A percentile compares a stretch with the other conserved stretches of the same genome.
phyloP scores from a whole-genome alignment of 768 basidiomycete species.

The Multifurca ochricompacta region DNA sequence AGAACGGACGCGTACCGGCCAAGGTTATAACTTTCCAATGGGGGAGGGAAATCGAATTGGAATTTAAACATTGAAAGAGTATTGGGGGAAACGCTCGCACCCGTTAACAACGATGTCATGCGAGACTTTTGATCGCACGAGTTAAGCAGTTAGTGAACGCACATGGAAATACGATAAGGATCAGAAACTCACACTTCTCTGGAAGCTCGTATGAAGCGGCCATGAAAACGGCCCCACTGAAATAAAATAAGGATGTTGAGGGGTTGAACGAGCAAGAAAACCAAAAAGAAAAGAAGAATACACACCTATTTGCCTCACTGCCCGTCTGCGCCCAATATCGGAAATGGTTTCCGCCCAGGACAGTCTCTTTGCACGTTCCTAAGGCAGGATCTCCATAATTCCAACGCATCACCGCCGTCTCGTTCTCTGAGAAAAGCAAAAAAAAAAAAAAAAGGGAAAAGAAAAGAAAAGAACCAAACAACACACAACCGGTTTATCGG shows the following conservation, averaged over 20 bases:
- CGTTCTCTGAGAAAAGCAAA: slow-evolving; percentile 45
- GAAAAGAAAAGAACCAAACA: not conserved
- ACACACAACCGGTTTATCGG: no score
- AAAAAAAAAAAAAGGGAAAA: not conserved
- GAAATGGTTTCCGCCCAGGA: slow-evolving; percentile 82
- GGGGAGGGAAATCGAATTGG: no score
- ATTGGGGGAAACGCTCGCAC: slow-evolving; percentile 27
- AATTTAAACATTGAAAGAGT: slow-evolving; percentile 1
- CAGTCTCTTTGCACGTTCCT: slow-evolving; percentile 82
- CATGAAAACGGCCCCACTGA: slow-evolving; percentile 69
- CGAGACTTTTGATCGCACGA: slow-evolving; percentile 30
- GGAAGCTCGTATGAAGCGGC: slow-evolving; percentile 69
- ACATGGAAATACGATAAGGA: not conserved
- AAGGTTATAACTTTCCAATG: slow-evolving; percentile 51
- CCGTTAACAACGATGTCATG: slow-evolving; percentile 75
- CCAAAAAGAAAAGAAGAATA: slow-evolving; percentile 1
- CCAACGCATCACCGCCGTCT: slow-evolving; percentile 79
- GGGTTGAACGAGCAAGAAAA: no score
- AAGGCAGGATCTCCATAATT: slow-evolving; percentile 72
- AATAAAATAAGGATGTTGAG: not conserved
- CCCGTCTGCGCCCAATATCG: slow-evolving; percentile 87
- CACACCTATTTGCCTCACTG: slow-evolving; percentile 46
- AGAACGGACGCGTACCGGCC: slow-evolving; percentile 50
- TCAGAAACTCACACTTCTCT: slow-evolving; percentile 39
- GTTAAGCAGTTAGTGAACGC: not conserved